These are phyloP conservation scores for Chalciporus chontae DNA, from an alignment of 768 basidiomycete species.

Conservation along the genomic window DNA sequence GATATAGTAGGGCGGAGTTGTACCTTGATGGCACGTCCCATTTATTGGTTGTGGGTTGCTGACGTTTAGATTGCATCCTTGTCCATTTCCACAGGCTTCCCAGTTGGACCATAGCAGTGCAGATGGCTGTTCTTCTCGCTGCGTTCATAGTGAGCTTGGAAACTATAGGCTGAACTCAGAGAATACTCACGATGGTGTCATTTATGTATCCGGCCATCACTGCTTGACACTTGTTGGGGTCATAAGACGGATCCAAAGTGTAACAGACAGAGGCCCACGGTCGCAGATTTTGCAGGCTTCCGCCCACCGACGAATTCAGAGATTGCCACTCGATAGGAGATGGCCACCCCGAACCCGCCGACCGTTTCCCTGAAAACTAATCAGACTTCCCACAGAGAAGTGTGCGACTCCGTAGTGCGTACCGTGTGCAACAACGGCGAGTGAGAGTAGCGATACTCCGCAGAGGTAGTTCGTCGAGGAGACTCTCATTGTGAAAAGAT, in stretches of 20 bases:
- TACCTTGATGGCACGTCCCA: slow-evolving; percentile 1
- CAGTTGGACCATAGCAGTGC: slow-evolving; percentile 7
- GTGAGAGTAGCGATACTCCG: too few relatives aligned
- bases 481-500: too few relatives aligned
- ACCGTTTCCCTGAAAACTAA: too few relatives aligned
- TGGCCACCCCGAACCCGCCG: background rate
- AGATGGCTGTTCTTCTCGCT: background rate
- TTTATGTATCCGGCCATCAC: slow-evolving; percentile 2
- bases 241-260: background rate
- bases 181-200: background rate
- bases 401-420: too few relatives aligned
- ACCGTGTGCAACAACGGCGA: too few relatives aligned
- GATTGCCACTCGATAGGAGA: background rate
- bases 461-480: too few relatives aligned
- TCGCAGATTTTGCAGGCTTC: background rate
- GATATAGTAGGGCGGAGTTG: slow-evolving; percentile 2
- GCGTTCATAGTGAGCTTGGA: too few relatives aligned
- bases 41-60: background rate
- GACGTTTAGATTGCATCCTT: slow-evolving; percentile 3
- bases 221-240: background rate
- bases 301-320: background rate
- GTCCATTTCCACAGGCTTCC: slow-evolving; percentile 7
- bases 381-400: too few relatives aligned
- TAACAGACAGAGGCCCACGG: slow-evolving; percentile 9
- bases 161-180: too few relatives aligned